Evolutionary conservation across 164 flowering plant genomes (phyloP).

Genomic region (Annona squamosa): DNA sequence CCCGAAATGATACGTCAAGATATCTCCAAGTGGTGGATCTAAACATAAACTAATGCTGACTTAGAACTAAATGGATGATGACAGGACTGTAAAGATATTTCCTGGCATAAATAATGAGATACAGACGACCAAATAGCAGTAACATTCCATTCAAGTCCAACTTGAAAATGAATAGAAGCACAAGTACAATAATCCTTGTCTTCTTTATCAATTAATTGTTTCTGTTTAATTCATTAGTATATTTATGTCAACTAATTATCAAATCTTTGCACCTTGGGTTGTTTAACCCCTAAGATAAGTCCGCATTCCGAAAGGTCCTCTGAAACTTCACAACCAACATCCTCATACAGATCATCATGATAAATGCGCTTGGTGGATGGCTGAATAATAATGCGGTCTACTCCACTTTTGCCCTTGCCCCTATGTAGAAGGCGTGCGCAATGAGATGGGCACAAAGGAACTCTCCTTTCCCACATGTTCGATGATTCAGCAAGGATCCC

Average conservation of each 20-base stretch:
- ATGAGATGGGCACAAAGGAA: constrained; percentile 81
- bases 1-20: constrained; percentile 4
- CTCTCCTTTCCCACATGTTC: constrained; percentile 95
- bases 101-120: background rate
- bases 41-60: background rate
- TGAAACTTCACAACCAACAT: constrained; percentile 94
- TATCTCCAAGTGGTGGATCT: background rate
- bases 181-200: background rate
- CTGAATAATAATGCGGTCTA: constrained; percentile 73
- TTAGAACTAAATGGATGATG: background rate
- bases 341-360: constrained; percentile 82
- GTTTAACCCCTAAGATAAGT: constrained; percentile 80
- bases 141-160: background rate
- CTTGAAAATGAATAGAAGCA: background rate
- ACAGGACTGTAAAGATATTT: background rate
- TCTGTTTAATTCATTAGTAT: background rate
- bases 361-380: constrained; percentile 94
- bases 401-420: constrained; percentile 50
- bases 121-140: background rate
- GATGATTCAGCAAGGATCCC: constrained; percentile 78
- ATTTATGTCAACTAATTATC: background rate
- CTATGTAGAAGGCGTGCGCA: constrained; percentile 77
- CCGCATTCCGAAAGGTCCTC: constrained; percentile 94
- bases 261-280: constrained; percentile 66
- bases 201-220: background rate